A percentile compares a stretch with the other conserved stretches of the same genome.
Conservation (phyloP, 306 rosid species). For the Lathyrus oleraceus region DNA sequence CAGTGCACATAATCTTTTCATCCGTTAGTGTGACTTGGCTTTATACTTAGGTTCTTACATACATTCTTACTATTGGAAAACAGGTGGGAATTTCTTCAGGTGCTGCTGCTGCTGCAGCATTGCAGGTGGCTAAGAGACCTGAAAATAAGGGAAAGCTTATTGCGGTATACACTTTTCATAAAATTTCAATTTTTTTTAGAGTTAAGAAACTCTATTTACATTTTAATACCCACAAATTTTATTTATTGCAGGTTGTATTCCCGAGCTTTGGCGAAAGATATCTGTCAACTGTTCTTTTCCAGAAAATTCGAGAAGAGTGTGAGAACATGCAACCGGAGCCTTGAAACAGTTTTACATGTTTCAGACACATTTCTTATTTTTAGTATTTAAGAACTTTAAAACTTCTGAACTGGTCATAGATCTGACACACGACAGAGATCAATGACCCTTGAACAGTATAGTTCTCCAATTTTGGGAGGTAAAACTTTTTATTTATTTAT, state of each 20-base stretch:
- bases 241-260: slow-evolving; percentile 69
- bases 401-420: slow-evolving; percentile 10
- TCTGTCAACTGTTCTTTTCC: slow-evolving; percentile 75
- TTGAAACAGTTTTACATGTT: slow-evolving; percentile 41
- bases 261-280: slow-evolving; percentile 95
- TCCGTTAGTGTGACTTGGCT: slow-evolving; percentile 9
- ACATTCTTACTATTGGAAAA: slow-evolving; percentile 37
- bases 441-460: slow-evolving; percentile 22
- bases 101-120: slow-evolving; percentile 93
- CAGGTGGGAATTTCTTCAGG: slow-evolving; percentile 99
- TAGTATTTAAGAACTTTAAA: slow-evolving; percentile 33
- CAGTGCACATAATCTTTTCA: slow-evolving; percentile 8
- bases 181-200: not conserved
- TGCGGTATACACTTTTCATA: slow-evolving; percentile 52
- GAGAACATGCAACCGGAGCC: slow-evolving; percentile 93
- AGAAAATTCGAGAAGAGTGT: slow-evolving; percentile 89
- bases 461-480: not conserved
- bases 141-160: slow-evolving; percentile 96
- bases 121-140: slow-evolving; percentile 86
- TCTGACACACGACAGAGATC: slow-evolving; percentile 8
- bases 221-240: slow-evolving; percentile 7
- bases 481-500: slow-evolving; percentile 6
- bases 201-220: not conserved
- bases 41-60: slow-evolving; percentile 29
- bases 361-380: slow-evolving; percentile 32